Evolutionary conservation across 2,329 filamentous ascomycete species (phyloP).

Genomic region (Pestalotiopsis fici): DNA sequence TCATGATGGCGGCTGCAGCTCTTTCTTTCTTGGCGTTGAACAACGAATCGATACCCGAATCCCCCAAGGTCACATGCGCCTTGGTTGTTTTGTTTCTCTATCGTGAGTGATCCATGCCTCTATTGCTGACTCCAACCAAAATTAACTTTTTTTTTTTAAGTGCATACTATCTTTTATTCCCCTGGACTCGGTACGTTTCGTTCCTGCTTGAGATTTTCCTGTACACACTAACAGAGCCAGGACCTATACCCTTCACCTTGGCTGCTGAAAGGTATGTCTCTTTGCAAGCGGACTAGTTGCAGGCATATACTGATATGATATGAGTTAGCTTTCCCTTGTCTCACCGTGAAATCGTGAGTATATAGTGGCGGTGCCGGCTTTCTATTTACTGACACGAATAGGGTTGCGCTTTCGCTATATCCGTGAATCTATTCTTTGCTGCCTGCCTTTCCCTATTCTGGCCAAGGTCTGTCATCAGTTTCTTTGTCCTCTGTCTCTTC

Average conservation of each 20-base stretch:
- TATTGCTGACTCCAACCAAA: background rate
- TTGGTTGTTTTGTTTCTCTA: constrained; percentile 37
- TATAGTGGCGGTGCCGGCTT: background rate
- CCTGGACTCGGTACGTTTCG: constrained; percentile 30
- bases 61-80: background rate
- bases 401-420: constrained; percentile 48
- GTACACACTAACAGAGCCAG: constrained; percentile 20
- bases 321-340: constrained; percentile 44
- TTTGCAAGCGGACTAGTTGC: background rate
- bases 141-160: constrained; percentile 12
- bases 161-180: constrained; percentile 43
- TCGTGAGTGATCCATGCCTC: constrained; percentile 15
- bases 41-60: background rate
- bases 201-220: too few species aligned
- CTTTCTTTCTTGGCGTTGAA: constrained; percentile 25
- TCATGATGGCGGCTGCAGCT: constrained; percentile 40
- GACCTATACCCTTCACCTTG: constrained; percentile 51
- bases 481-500: background rate
- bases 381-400: constrained; percentile 12
- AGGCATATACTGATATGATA: constrained; percentile 8
- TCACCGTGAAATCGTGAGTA: constrained; percentile 44
- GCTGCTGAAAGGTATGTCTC: constrained; percentile 41
- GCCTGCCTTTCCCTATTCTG: constrained; percentile 46
- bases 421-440: constrained; percentile 47
- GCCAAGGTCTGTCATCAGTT: constrained; percentile 25